Conservation (phyloP, 345 rosid species). For the Chamaenerion angustifolium region DNA sequence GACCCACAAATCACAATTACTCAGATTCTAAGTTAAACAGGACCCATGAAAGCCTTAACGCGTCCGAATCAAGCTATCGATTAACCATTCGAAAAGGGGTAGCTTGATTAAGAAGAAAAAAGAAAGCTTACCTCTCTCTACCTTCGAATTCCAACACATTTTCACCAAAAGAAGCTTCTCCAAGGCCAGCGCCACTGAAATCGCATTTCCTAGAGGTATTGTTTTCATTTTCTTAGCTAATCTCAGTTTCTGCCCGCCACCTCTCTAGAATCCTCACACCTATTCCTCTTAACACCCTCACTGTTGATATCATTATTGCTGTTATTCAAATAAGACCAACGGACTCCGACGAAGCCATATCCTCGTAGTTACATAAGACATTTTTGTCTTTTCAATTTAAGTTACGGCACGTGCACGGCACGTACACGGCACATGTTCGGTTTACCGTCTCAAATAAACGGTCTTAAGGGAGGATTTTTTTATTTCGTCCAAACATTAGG, state of each 20-base stretch:
- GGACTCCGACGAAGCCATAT: conserved; percentile 11
- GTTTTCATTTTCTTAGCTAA: conserved; percentile 8
- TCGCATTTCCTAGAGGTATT: conserved; percentile 15
- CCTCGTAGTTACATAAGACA: too few species aligned
- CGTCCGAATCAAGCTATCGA: not conserved
- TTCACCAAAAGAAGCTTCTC: conserved; percentile 56
- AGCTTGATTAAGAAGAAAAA: not conserved
- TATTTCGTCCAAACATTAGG: too few species aligned
- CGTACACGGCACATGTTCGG: too few species aligned
- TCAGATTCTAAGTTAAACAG: too few species aligned
- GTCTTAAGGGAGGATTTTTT: too few species aligned
- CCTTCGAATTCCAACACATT: conserved; percentile 49
- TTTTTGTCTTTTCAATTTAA: too few species aligned
- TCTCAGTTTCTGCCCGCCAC: conserved; percentile 11
- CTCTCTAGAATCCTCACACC: conserved; percentile 4
- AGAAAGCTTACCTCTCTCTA: conserved; percentile 44
- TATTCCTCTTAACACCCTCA: conserved; percentile 11
- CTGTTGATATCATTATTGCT: conserved; percentile 4
- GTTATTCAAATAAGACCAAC: conserved; percentile 9
- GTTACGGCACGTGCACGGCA: too few species aligned
- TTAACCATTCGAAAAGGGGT: not conserved
- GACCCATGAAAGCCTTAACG: too few species aligned
- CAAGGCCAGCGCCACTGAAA: conserved; percentile 22
- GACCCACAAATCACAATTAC: too few species aligned
- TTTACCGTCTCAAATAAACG: too few species aligned